Evolutionary conservation across 108 stramenopile species (phyloP).

Genomic region (Pelagomonas calceolata): DNA sequence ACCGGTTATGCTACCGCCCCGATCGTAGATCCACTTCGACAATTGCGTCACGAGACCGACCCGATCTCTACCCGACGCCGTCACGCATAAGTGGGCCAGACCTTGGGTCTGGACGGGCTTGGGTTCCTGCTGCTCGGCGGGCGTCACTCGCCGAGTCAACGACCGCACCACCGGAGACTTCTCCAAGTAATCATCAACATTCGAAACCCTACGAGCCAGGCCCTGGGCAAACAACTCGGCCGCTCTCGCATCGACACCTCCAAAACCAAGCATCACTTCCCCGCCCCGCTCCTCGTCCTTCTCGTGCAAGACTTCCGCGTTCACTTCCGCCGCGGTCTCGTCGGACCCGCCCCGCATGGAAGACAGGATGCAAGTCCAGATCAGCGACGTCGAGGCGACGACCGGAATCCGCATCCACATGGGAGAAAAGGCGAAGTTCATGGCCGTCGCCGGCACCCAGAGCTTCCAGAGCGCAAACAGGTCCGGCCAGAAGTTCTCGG

Average conservation of each 20-base stretch:
- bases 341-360: conserved; percentile 64
- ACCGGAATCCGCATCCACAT: conserved; percentile 72
- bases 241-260: background rate
- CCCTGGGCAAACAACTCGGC: background rate
- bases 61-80: conserved; percentile 58
- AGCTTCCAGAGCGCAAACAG: conserved; percentile 45
- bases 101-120: background rate
- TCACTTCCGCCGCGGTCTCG: conserved; percentile 55
- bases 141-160: background rate
- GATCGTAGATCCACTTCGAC: conserved; percentile 44
- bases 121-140: conserved; percentile 27
- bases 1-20: conserved; percentile 68
- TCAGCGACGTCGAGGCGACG: conserved; percentile 59
- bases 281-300: background rate
- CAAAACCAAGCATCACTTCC: background rate
- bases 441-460: conserved; percentile 65
- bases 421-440: conserved; percentile 85
- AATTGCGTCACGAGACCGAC: conserved; percentile 57
- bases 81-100: conserved; percentile 52
- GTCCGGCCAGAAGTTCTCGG: conserved; percentile 62
- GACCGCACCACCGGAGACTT: background rate
- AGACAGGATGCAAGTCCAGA: conserved; percentile 71
- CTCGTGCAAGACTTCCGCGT: conserved; percentile 49
- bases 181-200: background rate
- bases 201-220: background rate